Evolutionary conservation across 192 early-diverging fungal genomes (phyloP), one percentile per base, ranked within the genome.

Genomic region (Obelidium mucronatum): DNA sequence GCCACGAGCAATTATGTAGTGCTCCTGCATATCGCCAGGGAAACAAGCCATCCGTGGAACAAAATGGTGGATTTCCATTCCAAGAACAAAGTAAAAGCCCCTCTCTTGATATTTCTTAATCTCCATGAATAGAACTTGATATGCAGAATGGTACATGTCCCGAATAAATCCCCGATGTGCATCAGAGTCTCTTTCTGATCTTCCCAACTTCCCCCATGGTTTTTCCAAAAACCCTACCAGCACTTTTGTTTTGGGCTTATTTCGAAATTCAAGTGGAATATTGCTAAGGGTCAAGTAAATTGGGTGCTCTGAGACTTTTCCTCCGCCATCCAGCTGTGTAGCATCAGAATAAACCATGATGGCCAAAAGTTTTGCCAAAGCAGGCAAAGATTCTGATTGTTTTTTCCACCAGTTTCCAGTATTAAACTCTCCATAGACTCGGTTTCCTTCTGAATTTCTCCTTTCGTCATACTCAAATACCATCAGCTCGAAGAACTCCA

Each of bases 1-100:
- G 4, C 5, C 11, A 13, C n/a, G 4, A 8, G 56, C n/a, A 30
- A 30, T 24, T 8, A 30, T 24, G 24, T 59, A 59, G 24, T 59
- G 56, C 56, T 59, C 56, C n/a, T 33, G n/a, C 56, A 59, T 59
- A 59, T 59, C 56, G 11, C 8, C 56, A 59, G 56, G 56, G 56
- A 59, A 59, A 24, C 56, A 59, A 30, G 8, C 8, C n/a, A 59
- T 59, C n/a, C 31, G 56, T n/a, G 56, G 56, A n/a, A 59, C 31
- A 59, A 59, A 59, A 33, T 59, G 56, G 8, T 59, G 8, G 5
- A 59, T 30, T 13, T 4, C 24, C 5, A 4, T 13, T 33, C 56
- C 31, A 5, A 59, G n/a, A 24, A 6, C 5, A 59, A 59, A 59
- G 11, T 59, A 30, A n/a, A 59, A 59, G 5, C 56, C 56, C 4